Base-by-base conservation (phyloP, 1,284 basidiomycete species). In the Boletus subluridellus region DNA sequence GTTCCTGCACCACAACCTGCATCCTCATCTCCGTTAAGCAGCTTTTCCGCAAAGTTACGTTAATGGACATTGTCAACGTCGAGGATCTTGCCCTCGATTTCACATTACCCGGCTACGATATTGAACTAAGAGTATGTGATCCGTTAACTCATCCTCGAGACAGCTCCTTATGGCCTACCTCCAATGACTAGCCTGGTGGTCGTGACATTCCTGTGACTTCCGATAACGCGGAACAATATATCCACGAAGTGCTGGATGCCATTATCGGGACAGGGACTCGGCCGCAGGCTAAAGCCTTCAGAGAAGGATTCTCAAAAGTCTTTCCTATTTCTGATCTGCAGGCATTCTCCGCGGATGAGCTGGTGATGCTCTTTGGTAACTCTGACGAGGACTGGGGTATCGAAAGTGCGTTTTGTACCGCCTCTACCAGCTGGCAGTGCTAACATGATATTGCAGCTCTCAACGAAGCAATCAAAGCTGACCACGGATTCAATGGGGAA, bases 401-500 rank as follows among this genome's bases (percentile, higher is more conserved):
- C 15, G 94, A 96, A 72, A 94, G 94, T 95, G 73, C 66, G 91
- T 39, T 37, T 45, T 28, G 14, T 54, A 28, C 41, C 14, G 14
- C 46, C 14, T 54, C 37, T 38, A 28, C 35, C 4, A 24, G 32
- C 6, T 4, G 15, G 11, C 24, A 45, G 6, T 37, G 56, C 44
- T 66, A 42, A 66, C 60, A 26, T 26, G 32, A 52, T 49, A 55
- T 56, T 24, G 10, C 32, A 74, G 95, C 94, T n/a, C 80, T 99
- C 47, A 86, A 84, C 55, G 92, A 95, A 69, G 85, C 90, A 6
- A 77, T 98, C 75, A 98, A 98, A 75, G 96, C 97, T 11, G 97
- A 99, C 70, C 97, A 99, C 73, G 97, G 97, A 11, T 98, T 96
- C 80, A 95, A 95, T 64, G 86, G 91, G 24, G 96, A 98, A 72